Evolutionary conservation across 2,329 filamentous ascomycete species (phyloP), one percentile per base, ranked within the genome.

Genomic region (Pseudogymnoascus sp.): DNA sequence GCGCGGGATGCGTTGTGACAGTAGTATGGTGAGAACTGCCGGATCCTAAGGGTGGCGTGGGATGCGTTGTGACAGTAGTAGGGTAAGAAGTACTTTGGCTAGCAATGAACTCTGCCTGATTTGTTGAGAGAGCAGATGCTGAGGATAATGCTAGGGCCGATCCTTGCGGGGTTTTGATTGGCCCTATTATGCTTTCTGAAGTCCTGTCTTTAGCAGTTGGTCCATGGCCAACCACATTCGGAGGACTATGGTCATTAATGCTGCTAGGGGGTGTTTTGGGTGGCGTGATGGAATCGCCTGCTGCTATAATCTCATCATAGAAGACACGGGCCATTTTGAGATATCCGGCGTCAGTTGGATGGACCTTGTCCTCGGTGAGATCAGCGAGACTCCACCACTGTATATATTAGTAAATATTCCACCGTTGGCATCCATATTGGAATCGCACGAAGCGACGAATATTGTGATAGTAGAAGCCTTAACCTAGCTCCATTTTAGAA

Each of bases 301-400:
- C 40, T 44, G 40, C 40, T 44, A 44, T 23, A 44, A 44, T 44
- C 19, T 2, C 19, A 44, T 44, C 40, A 44, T 44, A 44, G 40
- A 21, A 44, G 40, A 44, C 40, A 44, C 40, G 40, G 11, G 40
- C 40, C 40, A 44, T 44, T 44, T 44, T 44, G 40, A 44, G 40
- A 44, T 44, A 44, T 9, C 40, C 40, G 5, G 40, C 40, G 19
- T 44, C 23, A 23, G 29, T 59, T 19, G 29, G 53, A 59, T 37
- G 53, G 33, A 59, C 53, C 10, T 33, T n/a, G 29, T 59, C 53
- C 1, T 7, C 11, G 17, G 21, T 26, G 62, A 64, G 42, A 64
- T 67, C 38, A 33, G 63, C 21, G 13, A 67, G 64, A 65, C 65
- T 19, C 61, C 64, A 59, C 63, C 65, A 15, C 40, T 44, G 23